A percentile compares a stretch with the other conserved stretches of the same genome.
phyloP scores from a whole-genome alignment of 2,329 filamentous ascomycete species.

The Colletotrichum kahawae region DNA sequence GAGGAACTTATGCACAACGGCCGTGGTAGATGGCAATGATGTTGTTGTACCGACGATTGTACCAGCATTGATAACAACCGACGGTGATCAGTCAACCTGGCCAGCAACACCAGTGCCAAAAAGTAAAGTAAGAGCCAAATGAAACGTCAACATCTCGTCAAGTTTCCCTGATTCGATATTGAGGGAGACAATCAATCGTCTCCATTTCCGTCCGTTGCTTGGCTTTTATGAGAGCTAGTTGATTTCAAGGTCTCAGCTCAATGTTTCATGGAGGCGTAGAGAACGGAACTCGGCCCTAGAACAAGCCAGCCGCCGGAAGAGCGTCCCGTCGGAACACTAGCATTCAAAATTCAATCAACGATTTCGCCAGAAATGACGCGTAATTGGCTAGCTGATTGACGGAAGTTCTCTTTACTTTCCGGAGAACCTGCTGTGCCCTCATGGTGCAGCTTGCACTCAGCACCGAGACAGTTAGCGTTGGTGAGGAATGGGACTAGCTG shows the following conservation, averaged over 20 bases:
- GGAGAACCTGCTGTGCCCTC: not conserved
- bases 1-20: slow-evolving; percentile 30
- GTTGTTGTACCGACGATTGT: not conserved
- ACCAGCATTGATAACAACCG: not conserved
- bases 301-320: not conserved
- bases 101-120: not conserved
- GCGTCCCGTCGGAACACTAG: not conserved
- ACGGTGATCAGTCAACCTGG: not conserved
- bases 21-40: not conserved
- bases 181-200: not conserved
- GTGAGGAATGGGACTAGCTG: not conserved
- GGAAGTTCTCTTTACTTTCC: not conserved
- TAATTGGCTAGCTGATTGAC: not conserved
- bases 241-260: not conserved
- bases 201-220: not conserved
- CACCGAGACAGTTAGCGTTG: not conserved
- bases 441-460: not conserved
- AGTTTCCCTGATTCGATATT: fast-evolving
- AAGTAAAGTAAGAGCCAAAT: not conserved
- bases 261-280: not conserved
- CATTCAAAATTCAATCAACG: not conserved
- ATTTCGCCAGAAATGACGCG: not conserved
- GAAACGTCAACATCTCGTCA: not conserved
- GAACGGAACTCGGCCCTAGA: not conserved
- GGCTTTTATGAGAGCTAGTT: not conserved